Conservation (phyloP, 2,329 filamentous ascomycete species). For the Cryoendolithus antarcticus region DNA sequence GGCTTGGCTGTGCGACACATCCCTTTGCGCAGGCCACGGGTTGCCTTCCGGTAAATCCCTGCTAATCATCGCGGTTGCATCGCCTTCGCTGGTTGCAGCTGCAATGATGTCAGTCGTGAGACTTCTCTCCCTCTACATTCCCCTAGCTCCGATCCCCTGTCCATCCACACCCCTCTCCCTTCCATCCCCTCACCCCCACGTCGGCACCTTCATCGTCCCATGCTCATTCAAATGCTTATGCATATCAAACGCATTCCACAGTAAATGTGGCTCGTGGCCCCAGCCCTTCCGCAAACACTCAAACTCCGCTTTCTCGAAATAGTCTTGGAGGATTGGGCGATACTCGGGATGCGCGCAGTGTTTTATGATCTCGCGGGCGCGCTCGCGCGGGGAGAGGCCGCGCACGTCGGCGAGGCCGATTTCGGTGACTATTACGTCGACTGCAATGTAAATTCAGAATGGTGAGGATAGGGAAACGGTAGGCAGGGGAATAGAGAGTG, state of each 20-base stretch:
- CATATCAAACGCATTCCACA: slow-evolving; percentile 82
- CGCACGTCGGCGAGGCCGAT: slow-evolving; percentile 75
- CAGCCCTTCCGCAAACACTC: slow-evolving; percentile 76
- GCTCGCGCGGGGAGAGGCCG: slow-evolving; percentile 65
- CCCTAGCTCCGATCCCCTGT: too few species aligned
- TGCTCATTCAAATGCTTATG: slow-evolving; percentile 71
- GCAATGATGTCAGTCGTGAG: too few species aligned
- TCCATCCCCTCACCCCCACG: slow-evolving; percentile 33
- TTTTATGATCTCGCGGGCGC: slow-evolving; percentile 72
- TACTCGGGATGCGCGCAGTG: slow-evolving; percentile 82
- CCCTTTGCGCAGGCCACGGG: too few species aligned
- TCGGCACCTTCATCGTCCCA: slow-evolving; percentile 77
- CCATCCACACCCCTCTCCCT: too few species aligned
- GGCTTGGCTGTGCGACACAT: too few species aligned
- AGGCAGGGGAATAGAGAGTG: not conserved
- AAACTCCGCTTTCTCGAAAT: slow-evolving; percentile 75
- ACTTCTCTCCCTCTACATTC: too few species aligned
- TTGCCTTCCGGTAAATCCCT: too few species aligned
- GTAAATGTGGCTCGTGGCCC: slow-evolving; percentile 80
- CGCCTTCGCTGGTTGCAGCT: too few species aligned
- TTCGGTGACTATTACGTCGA: slow-evolving; percentile 74
- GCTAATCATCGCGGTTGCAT: too few species aligned
- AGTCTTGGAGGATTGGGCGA: slow-evolving; percentile 66
- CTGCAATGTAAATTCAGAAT: too few species aligned
- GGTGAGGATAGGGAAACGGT: too few species aligned